Percentiles rank a stretch among this genome's conserved stretches.
Conservation (phyloP, 2,329 filamentous ascomycete genomes). For the Colletotrichum cereale region DNA sequence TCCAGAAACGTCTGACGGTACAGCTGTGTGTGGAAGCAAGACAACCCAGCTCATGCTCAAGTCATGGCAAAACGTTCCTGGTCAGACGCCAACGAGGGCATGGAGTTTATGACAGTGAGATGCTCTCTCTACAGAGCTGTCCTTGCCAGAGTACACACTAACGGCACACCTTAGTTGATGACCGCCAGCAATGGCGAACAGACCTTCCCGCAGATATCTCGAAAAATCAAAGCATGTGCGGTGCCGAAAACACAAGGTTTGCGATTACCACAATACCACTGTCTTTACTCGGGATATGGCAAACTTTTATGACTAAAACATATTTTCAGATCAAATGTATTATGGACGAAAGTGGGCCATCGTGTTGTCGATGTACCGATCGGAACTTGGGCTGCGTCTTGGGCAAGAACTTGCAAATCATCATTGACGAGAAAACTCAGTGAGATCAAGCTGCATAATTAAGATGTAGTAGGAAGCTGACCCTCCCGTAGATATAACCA, state of each 20-base stretch:
- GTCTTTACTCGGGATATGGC: not conserved
- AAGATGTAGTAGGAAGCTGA: conserved; percentile 17
- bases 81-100: conserved; percentile 38
- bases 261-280: not conserved
- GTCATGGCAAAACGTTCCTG: conserved; percentile 41
- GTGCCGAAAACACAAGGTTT: conserved; percentile 56
- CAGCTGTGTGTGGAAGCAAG: not conserved
- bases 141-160: not conserved
- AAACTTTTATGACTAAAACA: not conserved
- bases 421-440: conserved; percentile 57
- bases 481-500: conserved; percentile 20
- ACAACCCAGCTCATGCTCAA: not conserved
- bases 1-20: not conserved
- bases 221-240: conserved; percentile 56
- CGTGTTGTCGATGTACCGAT: conserved; percentile 54
- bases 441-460: conserved; percentile 40
- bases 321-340: conserved; percentile 54
- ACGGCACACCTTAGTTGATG: conserved; percentile 20
- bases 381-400: conserved; percentile 53
- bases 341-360: conserved; percentile 55
- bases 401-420: conserved; percentile 56
- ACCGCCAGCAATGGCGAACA: conserved; percentile 36
- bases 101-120: conserved; percentile 29
- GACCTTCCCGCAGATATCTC: conserved; percentile 51
- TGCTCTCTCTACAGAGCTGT: not conserved